Percentiles rank a stretch among this genome's conserved stretches.
Conservation (phyloP, 1,139 yeast species). For the Candida sp. region DNA sequence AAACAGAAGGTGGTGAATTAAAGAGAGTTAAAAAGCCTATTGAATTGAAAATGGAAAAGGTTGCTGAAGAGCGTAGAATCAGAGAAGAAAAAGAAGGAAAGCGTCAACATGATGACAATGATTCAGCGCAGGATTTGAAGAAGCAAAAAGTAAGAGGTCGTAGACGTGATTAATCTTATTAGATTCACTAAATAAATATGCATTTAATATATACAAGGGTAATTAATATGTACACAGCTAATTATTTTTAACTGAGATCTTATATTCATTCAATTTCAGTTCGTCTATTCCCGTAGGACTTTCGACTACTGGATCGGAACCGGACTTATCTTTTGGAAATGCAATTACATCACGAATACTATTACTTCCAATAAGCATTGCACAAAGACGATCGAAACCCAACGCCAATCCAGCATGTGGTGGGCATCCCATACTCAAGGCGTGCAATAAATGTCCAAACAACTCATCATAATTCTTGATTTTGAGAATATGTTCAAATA, state of each 20-base stretch:
- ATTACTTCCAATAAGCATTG: slow-evolving; percentile 73
- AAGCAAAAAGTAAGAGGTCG: slow-evolving; percentile 28
- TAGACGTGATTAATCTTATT: slow-evolving; percentile 12
- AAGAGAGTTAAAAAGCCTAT: slow-evolving; percentile 35
- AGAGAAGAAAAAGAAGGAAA: slow-evolving; percentile 24
- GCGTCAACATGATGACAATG: slow-evolving; percentile 18
- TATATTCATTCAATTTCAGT: slow-evolving; percentile 48
- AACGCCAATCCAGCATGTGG: slow-evolving; percentile 98
- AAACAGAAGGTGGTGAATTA: slow-evolving; percentile 10
- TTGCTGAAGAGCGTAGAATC: slow-evolving; percentile 29
- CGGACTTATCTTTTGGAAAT: slow-evolving; percentile 88
- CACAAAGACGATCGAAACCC: slow-evolving; percentile 91
- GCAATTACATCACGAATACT: slow-evolving; percentile 94
- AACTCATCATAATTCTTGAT: slow-evolving; percentile 56
- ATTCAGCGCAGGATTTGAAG: slow-evolving; percentile 11
- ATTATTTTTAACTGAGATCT: slow-evolving; percentile 20
- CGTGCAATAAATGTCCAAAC: slow-evolving; percentile 86
- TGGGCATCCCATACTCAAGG: slow-evolving; percentile 90
- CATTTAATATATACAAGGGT: slow-evolving; percentile 4
- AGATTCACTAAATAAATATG: slow-evolving; percentile 3
- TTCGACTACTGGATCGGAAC: slow-evolving; percentile 82
- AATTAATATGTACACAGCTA: slow-evolving; percentile 3
- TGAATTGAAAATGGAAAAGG: slow-evolving; percentile 41
- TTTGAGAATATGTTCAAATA: slow-evolving; percentile 54
- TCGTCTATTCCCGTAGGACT: slow-evolving; percentile 70